phyloP scores from a whole-genome alignment of 169 alveolate species.

The Plasmodium sp. region DNA sequence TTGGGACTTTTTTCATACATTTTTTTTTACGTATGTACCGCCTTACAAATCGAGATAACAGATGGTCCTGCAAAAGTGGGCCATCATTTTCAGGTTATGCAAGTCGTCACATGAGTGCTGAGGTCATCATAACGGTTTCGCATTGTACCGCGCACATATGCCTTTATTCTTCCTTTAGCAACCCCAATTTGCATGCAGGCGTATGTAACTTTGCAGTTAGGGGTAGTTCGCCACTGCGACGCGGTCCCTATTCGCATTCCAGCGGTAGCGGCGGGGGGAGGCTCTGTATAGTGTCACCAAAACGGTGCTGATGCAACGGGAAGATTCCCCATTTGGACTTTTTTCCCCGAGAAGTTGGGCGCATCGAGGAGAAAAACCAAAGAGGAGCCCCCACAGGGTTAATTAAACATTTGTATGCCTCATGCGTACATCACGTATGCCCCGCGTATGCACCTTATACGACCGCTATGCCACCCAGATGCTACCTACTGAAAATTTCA shows the following conservation, averaged over 20 bases:
- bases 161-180: neutral
- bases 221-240: neutral
- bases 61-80: neutral
- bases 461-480: neutral
- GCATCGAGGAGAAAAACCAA: neutral
- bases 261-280: neutral
- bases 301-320: neutral
- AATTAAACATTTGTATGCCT: neutral
- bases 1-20: neutral
- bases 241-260: neutral
- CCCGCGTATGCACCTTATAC: neutral
- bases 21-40: neutral
- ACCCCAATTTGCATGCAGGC: neutral
- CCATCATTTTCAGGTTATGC: neutral
- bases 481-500: neutral
- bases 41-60: neutral
- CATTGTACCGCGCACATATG: neutral
- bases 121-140: neutral
- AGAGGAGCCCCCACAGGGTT: neutral
- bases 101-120: neutral
- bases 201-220: neutral
- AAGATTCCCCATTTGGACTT: neutral
- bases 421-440: neutral
- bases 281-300: neutral
- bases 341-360: neutral